A percentile compares a stretch with the other conserved stretches of the same genome.
Evolutionary conservation across 345 rosid species (phyloP).

Genomic region (Pistacia atlantica): DNA sequence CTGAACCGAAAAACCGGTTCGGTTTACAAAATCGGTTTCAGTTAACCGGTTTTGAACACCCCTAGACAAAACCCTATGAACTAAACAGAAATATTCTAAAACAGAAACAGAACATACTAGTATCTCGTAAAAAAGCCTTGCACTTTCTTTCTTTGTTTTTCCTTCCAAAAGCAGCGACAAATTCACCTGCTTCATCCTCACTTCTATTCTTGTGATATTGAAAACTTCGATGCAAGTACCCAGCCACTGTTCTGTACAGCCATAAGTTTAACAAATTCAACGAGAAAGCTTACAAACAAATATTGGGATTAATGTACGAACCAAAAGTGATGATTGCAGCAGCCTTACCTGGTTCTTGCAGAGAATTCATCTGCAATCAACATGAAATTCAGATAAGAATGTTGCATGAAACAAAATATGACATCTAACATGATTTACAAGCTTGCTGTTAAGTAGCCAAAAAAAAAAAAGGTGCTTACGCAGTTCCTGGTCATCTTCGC

Average conservation of each 20-base stretch:
- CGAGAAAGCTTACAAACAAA: not conserved
- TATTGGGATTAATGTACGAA: not conserved
- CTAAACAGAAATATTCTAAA: not conserved
- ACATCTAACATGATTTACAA: not conserved
- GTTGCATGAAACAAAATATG: not conserved
- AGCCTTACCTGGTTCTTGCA: conserved; percentile 33
- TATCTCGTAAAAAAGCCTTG: conserved; percentile 82
- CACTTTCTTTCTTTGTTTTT: conserved; percentile 60
- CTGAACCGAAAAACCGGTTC: too few species aligned
- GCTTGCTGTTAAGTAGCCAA: conserved; percentile 1
- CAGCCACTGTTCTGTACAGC: conserved; percentile 53
- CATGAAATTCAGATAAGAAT: conserved; percentile 21
- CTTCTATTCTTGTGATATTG: conserved; percentile 30
- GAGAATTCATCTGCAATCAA: conserved; percentile 53
- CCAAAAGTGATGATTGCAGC: conserved; percentile 1
- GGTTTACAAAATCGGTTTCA: too few species aligned
- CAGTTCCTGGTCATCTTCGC: conserved; percentile 27
- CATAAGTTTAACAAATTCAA: conserved; percentile 23
- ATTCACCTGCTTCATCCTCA: conserved; percentile 55
- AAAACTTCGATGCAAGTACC: conserved; percentile 48
- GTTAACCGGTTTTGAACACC: too few species aligned
- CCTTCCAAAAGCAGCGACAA: conserved; percentile 51
- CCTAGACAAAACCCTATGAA: not conserved
- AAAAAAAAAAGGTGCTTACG: conserved; percentile 37
- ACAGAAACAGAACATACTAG: conserved; percentile 48